phyloP scores from a whole-genome alignment of 1,284 basidiomycete genomes.

The Rhodotorula sp. region DNA sequence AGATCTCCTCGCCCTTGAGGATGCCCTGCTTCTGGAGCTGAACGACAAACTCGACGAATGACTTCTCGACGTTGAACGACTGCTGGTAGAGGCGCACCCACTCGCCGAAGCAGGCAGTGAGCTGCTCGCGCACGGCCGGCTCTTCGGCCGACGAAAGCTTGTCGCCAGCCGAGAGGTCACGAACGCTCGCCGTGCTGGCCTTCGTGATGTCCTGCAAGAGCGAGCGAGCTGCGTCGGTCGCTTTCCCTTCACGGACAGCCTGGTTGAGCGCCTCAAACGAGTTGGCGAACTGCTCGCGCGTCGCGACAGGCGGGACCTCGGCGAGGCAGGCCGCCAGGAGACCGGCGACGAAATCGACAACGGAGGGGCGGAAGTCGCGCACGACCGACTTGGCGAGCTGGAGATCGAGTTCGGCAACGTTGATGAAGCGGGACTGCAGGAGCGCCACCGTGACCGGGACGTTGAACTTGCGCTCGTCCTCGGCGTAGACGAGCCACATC shows the following conservation, averaged over 20 bases:
- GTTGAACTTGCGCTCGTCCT: slow-evolving; percentile 98
- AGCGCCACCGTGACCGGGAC: slow-evolving; percentile 88
- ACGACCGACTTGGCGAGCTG: slow-evolving; percentile 83
- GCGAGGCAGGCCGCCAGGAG: slow-evolving; percentile 84
- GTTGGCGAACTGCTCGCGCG: slow-evolving; percentile 73
- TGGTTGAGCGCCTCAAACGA: slow-evolving; percentile 79
- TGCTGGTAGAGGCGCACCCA: slow-evolving; percentile 96
- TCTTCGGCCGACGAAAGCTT: slow-evolving; percentile 26
- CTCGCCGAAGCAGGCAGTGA: slow-evolving; percentile 63
- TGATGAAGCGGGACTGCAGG: slow-evolving; percentile 77
- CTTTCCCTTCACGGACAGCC: slow-evolving; percentile 68
- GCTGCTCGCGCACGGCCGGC: slow-evolving; percentile 52
- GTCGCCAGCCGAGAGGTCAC: slow-evolving; percentile 20
- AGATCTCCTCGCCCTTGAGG: slow-evolving; percentile 91
- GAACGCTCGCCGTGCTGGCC: slow-evolving; percentile 23
- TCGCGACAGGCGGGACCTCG: slow-evolving; percentile 68
- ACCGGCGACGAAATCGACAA: slow-evolving; percentile 79
- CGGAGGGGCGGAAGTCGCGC: slow-evolving; percentile 68
- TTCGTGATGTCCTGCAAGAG: slow-evolving; percentile 40
- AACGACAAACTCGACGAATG: slow-evolving; percentile 95
- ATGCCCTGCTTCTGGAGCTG: slow-evolving; percentile 95
- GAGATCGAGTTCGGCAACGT: slow-evolving; percentile 75
- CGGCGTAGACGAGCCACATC: slow-evolving; percentile 93
- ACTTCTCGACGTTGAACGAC: slow-evolving; percentile 79
- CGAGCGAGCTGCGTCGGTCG: slow-evolving; percentile 63